Evolutionary conservation across 2,329 filamentous ascomycete genomes (phyloP).

Genomic region (Aureobasidium sp.): DNA sequence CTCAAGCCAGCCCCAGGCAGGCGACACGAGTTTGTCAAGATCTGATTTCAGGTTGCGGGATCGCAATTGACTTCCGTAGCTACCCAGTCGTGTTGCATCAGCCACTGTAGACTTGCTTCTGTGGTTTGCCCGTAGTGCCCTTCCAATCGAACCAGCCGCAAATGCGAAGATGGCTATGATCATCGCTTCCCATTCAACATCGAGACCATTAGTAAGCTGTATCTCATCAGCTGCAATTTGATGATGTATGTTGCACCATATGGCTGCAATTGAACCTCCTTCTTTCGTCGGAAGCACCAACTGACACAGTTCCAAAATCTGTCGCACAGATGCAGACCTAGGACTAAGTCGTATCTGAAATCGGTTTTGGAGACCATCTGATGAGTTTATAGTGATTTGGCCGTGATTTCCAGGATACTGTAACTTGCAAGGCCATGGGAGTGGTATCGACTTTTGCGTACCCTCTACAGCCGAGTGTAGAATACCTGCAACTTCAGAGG

Average conservation of each 20-base stretch:
- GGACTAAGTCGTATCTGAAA: constrained; percentile 22
- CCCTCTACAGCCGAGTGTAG: not conserved
- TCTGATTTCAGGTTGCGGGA: not conserved
- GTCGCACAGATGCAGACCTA: constrained; percentile 15
- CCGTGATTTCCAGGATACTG: constrained; percentile 9
- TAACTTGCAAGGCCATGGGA: not conserved
- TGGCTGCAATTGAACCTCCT: constrained; percentile 17
- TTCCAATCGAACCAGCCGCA: constrained; percentile 13
- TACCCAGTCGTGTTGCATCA: not conserved
- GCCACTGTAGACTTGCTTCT: not conserved
- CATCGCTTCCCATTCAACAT: constrained; percentile 13
- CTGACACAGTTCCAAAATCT: constrained; percentile 22
- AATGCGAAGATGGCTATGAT: constrained; percentile 13
- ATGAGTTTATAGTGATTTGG: constrained; percentile 20
- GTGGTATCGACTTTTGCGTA: not conserved
- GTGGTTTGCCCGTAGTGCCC: not conserved
- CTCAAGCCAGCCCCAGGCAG: constrained; percentile 3
- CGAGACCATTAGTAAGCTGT: not conserved
- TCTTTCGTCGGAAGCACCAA: constrained; percentile 20
- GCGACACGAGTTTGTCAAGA: not conserved
- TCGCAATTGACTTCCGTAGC: not conserved
- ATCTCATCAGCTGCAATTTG: not conserved
- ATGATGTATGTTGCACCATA: constrained; percentile 21
- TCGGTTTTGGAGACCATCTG: constrained; percentile 21
- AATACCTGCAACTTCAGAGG: not conserved